Base-by-base conservation (phyloP, 192 early-diverging fungal species). In the Coemansia sp. region DNA sequence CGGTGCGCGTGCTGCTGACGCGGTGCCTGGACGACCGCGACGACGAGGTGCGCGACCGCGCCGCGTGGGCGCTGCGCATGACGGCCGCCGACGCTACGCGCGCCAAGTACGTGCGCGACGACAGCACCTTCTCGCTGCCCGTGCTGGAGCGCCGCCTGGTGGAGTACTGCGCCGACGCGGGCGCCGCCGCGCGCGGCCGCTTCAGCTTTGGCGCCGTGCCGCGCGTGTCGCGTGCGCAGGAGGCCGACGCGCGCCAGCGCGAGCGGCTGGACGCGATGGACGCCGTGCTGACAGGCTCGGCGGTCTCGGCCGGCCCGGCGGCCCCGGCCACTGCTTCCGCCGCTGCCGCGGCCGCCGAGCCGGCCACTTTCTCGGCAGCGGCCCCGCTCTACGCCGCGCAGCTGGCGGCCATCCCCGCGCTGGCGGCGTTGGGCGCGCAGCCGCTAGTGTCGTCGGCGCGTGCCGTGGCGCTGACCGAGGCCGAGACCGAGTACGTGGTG, bases 31-130 rank as follows among this genome's bases (percentile, higher is more conserved):
- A 99, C 56, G 97, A 99, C 68, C 87, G 82, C 49, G 97, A 99
- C 70, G 97, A 99, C 69, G 95, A 99, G 70, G 97, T 99, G 35
- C 87, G 97, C 56, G 97, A 99, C 58, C 86, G 95, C 47, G 91
- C 95, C 9, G 87, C 90, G 0, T 81, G 97, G 81, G 92, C 84
- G 46, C 80, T 99, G 65, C 82, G 82, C 25, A 79, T 97, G 18
- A 81, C 91, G 45, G 85, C 83, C 37, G 82, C 86, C 54, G 81
- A 83, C 8, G 68, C 78, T 8, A 52, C 81, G 17, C 80, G 82
- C 21, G 68, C 83, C 52, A 78, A 80, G 70, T 95, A 90, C 55
- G 73, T 92, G 27, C 83, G 85, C 30, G 88, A 94, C 80, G 91
- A 93, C 60, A 83, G 88, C 29, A 91, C 91, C 0, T 97, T 85